Percentiles rank a stretch among this genome's conserved stretches.
Evolutionary conservation across 495 filamentous ascomycete genomes (phyloP).

Genomic region (Penicillium simplicissimum): DNA sequence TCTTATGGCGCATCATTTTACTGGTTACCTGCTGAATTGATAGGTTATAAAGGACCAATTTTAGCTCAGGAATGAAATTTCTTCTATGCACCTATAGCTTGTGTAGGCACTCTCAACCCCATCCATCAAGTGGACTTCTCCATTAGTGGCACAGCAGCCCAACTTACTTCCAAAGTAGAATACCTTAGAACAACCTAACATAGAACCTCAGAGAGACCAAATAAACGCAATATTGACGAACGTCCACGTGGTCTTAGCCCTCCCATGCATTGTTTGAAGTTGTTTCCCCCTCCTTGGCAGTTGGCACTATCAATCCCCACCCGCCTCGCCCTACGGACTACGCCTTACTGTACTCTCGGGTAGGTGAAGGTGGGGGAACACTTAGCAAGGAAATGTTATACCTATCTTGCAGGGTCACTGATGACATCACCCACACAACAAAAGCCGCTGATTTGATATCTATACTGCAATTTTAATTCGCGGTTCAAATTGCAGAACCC

Average conservation of each 20-base stretch:
- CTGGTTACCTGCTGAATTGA: background rate
- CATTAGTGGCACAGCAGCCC: too few species aligned
- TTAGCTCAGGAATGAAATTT: background rate
- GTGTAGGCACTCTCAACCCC: background rate
- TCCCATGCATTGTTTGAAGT: constrained; percentile 3
- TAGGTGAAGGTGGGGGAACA: too few species aligned
- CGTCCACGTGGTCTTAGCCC: background rate
- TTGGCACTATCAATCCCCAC: background rate
- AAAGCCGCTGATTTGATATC: background rate
- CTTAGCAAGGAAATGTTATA: too few species aligned
- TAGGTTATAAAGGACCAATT: background rate
- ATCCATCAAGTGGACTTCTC: too few species aligned
- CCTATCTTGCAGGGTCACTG: background rate
- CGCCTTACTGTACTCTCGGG: too few species aligned
- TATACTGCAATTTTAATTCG: background rate
- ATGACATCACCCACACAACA: background rate
- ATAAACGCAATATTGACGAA: constrained; percentile 7
- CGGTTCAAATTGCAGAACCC: background rate
- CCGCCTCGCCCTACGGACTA: too few species aligned
- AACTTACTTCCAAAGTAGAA: too few species aligned
- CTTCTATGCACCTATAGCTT: background rate
- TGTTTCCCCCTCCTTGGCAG: background rate
- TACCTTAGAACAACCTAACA: too few species aligned
- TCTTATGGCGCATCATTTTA: background rate
- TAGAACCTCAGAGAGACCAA: background rate